These are phyloP conservation scores for Phytophthora pseudosyringae DNA, from an alignment of 352 stramenopile genomes.

Conservation along the genomic window DNA sequence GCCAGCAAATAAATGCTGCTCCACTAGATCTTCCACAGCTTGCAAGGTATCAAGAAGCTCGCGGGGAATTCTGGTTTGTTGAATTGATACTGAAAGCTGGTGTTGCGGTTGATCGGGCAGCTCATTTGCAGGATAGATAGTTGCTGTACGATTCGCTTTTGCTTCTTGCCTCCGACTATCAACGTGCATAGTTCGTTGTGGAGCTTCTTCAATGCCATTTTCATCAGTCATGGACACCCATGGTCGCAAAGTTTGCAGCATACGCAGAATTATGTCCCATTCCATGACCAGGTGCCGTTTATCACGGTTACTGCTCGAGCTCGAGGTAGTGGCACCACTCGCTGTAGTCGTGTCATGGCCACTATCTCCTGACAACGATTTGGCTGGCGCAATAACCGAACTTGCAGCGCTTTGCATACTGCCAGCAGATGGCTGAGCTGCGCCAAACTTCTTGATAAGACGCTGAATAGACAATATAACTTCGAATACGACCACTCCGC, in stretches of 20 bases:
- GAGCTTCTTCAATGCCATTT: conserved; percentile 35
- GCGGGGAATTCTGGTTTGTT: conserved; percentile 76
- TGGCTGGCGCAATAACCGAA: conserved; percentile 8
- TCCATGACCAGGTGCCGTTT: conserved; percentile 66
- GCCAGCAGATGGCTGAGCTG: conserved; percentile 14
- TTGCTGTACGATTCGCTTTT: conserved; percentile 15
- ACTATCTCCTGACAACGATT: conserved; percentile 5
- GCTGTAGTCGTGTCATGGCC: conserved; percentile 5
- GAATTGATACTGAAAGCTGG: conserved; percentile 54
- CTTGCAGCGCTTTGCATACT: conserved; percentile 13
- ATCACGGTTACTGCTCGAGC: conserved; percentile 16
- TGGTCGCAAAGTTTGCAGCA: conserved; percentile 66
- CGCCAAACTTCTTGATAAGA: conserved; percentile 89
- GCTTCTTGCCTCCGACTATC: conserved; percentile 22
- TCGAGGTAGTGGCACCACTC: conserved; percentile 6
- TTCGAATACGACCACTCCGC: conserved; percentile 87
- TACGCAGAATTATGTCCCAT: conserved; percentile 88
- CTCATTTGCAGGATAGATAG: conserved; percentile 24
- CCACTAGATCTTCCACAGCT: conserved; percentile 78
- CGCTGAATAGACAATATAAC: conserved; percentile 88
- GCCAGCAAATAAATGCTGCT: conserved; percentile 61
- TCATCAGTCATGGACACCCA: conserved; percentile 72
- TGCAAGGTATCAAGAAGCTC: conserved; percentile 83
- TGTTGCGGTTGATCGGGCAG: conserved; percentile 29
- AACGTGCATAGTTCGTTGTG: conserved; percentile 8